These are phyloP conservation scores for Cucurbita moschata DNA, from an alignment of 306 rosid genomes.

Conservation along the genomic window DNA sequence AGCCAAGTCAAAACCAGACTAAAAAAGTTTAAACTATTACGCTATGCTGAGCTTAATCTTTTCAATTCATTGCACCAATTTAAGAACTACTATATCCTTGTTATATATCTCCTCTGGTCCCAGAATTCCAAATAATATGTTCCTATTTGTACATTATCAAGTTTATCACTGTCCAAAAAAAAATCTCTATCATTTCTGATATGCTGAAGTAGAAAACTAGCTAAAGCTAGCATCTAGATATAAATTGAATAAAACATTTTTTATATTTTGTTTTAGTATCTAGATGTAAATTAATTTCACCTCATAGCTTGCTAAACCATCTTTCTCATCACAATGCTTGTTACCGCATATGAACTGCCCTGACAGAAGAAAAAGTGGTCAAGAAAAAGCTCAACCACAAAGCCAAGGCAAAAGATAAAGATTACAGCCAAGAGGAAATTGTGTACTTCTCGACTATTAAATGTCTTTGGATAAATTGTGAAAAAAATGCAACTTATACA, in stretches of 20 bases:
- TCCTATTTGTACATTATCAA: background rate
- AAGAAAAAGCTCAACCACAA: conserved; percentile 13
- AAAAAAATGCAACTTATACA: background rate
- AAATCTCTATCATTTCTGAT: background rate
- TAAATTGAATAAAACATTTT: background rate
- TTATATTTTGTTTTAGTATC: too few species aligned
- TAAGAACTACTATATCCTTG: background rate
- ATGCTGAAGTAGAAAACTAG: background rate
- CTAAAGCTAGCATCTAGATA: background rate
- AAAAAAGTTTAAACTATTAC: background rate
- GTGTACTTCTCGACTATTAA: background rate
- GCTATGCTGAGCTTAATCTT: background rate
- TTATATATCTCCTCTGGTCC: background rate
- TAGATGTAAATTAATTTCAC: conserved; percentile 9
- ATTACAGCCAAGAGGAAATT: background rate
- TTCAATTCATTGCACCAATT: background rate
- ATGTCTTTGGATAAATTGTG: background rate
- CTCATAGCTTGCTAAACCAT: conserved; percentile 77
- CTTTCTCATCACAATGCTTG: conserved; percentile 65
- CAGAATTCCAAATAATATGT: background rate
- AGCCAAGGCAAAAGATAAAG: background rate
- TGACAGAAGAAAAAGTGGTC: conserved; percentile 28
- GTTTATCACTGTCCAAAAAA: too few species aligned
- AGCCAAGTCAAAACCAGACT: background rate
- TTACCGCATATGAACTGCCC: conserved; percentile 86